Evolutionary conservation across 768 basidiomycete species (phyloP).

Genomic region (Dioszegia hungarica): DNA sequence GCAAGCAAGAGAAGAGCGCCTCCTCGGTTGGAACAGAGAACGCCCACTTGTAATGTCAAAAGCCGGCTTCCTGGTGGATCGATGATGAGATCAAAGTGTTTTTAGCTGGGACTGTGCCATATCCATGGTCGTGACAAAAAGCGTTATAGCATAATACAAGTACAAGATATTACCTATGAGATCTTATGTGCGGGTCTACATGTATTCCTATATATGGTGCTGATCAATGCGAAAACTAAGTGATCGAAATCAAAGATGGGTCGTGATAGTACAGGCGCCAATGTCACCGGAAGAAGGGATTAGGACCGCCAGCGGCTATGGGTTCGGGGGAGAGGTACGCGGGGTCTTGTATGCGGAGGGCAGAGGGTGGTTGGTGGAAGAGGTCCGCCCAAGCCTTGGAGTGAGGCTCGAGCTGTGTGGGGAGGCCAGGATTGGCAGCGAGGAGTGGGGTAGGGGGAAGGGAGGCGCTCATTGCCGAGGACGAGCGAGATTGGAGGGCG

Average conservation of each 20-base stretch:
- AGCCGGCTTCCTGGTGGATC: too few species aligned
- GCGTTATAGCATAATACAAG: too few species aligned
- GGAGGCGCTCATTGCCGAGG: constrained; percentile 23
- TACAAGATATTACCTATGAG: too few species aligned
- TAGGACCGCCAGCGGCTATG: not conserved
- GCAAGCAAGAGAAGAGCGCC: too few species aligned
- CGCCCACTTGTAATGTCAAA: too few species aligned
- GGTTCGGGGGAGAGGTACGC: not conserved
- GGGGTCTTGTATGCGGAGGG: not conserved
- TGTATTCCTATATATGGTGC: not conserved
- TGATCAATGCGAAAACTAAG: not conserved
- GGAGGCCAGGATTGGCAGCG: not conserved
- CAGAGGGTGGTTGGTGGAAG: constrained; percentile 5
- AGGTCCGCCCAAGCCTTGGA: constrained; percentile 1
- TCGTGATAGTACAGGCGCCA: not conserved
- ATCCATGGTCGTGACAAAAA: too few species aligned
- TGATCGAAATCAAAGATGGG: not conserved
- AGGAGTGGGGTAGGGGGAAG: constrained; percentile 36
- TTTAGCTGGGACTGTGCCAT: too few species aligned
- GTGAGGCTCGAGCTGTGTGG: not conserved
- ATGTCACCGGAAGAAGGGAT: constrained; percentile 6
- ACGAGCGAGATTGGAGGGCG: constrained; percentile 21
- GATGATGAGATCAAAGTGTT: too few species aligned
- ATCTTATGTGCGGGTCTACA: too few species aligned
- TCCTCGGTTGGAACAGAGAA: too few species aligned